Percentiles rank a stretch among this genome's conserved stretches.
Conservation (phyloP, 768 basidiomycete species). For the Krasilnikovozyma curviuscula region DNA sequence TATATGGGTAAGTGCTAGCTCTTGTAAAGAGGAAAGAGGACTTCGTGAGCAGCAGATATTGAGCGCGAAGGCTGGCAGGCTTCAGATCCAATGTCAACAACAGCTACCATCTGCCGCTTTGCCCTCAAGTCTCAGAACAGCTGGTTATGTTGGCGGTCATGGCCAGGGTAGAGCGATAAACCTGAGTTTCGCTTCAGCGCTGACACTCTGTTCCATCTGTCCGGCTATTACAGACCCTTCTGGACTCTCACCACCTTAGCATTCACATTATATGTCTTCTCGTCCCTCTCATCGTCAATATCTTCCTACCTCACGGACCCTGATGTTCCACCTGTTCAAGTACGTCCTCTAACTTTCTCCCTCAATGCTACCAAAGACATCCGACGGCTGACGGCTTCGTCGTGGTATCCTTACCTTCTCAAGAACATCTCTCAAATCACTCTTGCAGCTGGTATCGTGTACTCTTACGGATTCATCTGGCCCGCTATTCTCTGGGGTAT, state of each 20-base stretch:
- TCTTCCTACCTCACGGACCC: conserved; percentile 53
- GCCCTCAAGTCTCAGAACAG: conserved; percentile 1
- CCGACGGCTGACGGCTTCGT: not conserved
- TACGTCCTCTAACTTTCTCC: conserved; percentile 78
- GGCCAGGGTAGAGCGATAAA: not conserved
- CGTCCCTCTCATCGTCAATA: conserved; percentile 75
- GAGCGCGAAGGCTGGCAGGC: too few species aligned
- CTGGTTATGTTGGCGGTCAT: not conserved
- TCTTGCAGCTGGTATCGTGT: conserved; percentile 25
- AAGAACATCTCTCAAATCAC: not conserved
- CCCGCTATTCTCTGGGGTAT: conserved; percentile 69
- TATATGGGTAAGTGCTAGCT: too few species aligned
- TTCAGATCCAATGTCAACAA: too few species aligned
- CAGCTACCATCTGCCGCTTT: too few species aligned
- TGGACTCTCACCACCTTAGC: conserved; percentile 94
- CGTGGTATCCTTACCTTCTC: not conserved
- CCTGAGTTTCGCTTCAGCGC: not conserved
- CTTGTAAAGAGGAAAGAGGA: too few species aligned
- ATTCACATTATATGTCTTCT: conserved; percentile 79
- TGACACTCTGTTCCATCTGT: conserved; percentile 31
- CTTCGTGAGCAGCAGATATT: too few species aligned
- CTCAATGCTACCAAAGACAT: conserved; percentile 41
- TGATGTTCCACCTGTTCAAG: conserved; percentile 35
- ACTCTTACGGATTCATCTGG: conserved; percentile 64
- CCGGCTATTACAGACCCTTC: conserved; percentile 77